Evolutionary conservation across 2,329 filamentous ascomycete genomes (phyloP).

Genomic region (Cytospora chrysosperma): DNA sequence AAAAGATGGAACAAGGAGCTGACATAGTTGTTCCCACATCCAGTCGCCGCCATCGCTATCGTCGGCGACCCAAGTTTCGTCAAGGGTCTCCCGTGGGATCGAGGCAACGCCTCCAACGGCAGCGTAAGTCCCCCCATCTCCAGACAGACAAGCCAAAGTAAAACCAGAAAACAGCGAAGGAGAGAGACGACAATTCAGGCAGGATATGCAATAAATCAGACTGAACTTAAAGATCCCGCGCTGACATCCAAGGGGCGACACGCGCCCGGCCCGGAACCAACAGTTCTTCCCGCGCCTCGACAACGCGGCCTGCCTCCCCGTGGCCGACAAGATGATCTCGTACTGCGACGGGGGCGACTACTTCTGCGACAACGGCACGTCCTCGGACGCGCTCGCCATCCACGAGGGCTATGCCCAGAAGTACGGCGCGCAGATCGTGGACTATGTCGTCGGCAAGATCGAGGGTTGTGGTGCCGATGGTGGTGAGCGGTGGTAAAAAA

Average conservation of each 20-base stretch:
- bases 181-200: too few relatives aligned
- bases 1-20: neutral
- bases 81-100: slow-evolving; percentile 30
- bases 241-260: too few relatives aligned
- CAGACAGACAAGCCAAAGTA: neutral
- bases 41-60: slow-evolving; percentile 35
- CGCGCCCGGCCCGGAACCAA: too few relatives aligned
- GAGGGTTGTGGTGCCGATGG: neutral
- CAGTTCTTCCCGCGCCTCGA: slow-evolving; percentile 26
- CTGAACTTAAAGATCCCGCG: too few relatives aligned
- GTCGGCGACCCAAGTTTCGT: slow-evolving; percentile 38
- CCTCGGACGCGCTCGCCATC: slow-evolving; percentile 17
- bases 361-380: slow-evolving; percentile 27
- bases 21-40: neutral
- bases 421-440: slow-evolving; percentile 21
- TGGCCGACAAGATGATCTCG: slow-evolving; percentile 23
- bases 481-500: too few relatives aligned
- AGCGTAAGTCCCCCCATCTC: slow-evolving; percentile 27
- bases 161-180: too few relatives aligned
- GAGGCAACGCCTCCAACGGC: slow-evolving; percentile 32
- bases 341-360: slow-evolving; percentile 27
- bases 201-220: too few relatives aligned
- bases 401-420: slow-evolving; percentile 26
- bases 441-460: slow-evolving; percentile 24
- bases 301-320: slow-evolving; percentile 20